phyloP scores from a whole-genome alignment of 768 basidiomycete species.

The Chalciporus piperatus region DNA sequence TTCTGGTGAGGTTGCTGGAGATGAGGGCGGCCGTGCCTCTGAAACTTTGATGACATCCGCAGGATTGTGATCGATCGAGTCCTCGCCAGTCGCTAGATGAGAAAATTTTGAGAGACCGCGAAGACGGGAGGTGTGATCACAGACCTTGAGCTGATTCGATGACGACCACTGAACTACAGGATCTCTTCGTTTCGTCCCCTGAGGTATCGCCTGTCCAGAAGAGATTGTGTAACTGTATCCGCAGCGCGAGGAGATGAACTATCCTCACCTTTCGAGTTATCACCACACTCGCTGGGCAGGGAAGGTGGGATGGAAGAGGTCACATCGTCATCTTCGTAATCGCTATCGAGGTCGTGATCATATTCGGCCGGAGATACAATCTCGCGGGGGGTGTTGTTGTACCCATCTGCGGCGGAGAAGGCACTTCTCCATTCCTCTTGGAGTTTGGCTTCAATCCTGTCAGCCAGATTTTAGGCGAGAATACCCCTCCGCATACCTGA shows the following conservation, averaged over 20 bases:
- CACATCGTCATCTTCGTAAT: slow-evolving; percentile 14
- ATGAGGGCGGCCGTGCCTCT: neutral
- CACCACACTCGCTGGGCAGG: neutral
- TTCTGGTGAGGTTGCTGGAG: neutral
- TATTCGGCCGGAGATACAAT: slow-evolving; percentile 9
- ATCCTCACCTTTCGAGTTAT: slow-evolving; percentile 3
- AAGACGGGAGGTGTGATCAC: neutral
- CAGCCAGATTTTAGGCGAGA: neutral
- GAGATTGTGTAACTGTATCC: neutral
- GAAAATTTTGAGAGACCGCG: slow-evolving; percentile 4
- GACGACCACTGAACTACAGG: slow-evolving; percentile 7
- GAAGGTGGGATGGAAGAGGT: neutral
- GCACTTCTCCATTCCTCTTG: slow-evolving; percentile 9
- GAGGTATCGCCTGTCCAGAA: slow-evolving; percentile 4
- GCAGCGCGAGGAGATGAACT: neutral
- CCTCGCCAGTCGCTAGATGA: slow-evolving; percentile 4
- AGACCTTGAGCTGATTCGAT: slow-evolving; percentile 11
- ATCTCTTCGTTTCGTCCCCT: neutral
- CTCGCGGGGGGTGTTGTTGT: neutral
- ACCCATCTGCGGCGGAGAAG: neutral
- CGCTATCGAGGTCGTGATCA: slow-evolving; percentile 24
- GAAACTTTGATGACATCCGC: slow-evolving; percentile 8
- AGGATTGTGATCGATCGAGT: neutral
- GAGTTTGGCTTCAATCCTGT: slow-evolving; percentile 11
- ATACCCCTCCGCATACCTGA: slow-evolving; percentile 5